phyloP scores from a whole-genome alignment of 352 stramenopile species.

The Globisporangium okanoganense region DNA sequence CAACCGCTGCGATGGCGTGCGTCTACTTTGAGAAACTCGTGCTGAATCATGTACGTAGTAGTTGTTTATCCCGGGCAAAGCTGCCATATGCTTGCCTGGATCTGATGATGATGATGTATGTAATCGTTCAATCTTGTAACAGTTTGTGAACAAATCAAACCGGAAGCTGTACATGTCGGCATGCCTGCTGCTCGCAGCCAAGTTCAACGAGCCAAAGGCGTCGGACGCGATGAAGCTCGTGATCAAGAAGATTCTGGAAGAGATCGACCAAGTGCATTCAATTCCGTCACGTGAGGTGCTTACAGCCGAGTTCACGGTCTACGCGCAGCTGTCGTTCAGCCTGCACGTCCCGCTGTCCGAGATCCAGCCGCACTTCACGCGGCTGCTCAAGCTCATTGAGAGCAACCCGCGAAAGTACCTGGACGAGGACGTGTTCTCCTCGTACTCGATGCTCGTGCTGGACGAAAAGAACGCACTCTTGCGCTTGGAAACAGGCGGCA shows the following conservation, averaged over 20 bases:
- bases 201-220: slow-evolving; percentile 86
- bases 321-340: slow-evolving; percentile 87
- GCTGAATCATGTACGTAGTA: slow-evolving; percentile 70
- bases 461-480: slow-evolving; percentile 48
- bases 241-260: slow-evolving; percentile 65
- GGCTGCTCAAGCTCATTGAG: slow-evolving; percentile 81
- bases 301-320: slow-evolving; percentile 87
- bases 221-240: slow-evolving; percentile 59
- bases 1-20: slow-evolving; percentile 92
- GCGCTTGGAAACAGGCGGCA: slow-evolving; percentile 11
- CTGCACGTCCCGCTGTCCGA: slow-evolving; percentile 80
- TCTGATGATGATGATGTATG: neutral
- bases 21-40: slow-evolving; percentile 98
- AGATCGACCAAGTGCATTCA: slow-evolving; percentile 79
- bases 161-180: slow-evolving; percentile 95
- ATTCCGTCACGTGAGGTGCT: slow-evolving; percentile 82
- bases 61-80: neutral
- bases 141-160: slow-evolving; percentile 96
- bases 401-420: slow-evolving; percentile 88
- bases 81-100: neutral
- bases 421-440: slow-evolving; percentile 79
- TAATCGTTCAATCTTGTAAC: slow-evolving; percentile 48
- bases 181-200: slow-evolving; percentile 93
- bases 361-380: slow-evolving; percentile 85
- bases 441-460: slow-evolving; percentile 68